Base-by-base conservation (phyloP, 1,284 basidiomycete species). In the Irpex rosettiformis region DNA sequence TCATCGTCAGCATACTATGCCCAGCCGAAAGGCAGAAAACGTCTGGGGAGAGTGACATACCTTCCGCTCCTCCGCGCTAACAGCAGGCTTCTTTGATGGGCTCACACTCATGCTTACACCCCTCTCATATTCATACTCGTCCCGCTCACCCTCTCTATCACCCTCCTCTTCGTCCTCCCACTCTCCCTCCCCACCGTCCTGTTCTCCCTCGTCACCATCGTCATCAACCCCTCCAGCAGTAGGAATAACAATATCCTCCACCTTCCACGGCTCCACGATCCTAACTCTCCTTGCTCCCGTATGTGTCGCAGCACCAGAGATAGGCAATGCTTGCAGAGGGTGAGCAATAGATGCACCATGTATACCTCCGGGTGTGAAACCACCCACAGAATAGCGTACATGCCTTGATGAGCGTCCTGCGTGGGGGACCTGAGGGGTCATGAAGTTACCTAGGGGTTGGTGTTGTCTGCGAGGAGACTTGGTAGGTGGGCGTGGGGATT, bases 31-130 rank as follows among this genome's bases (percentile, higher is more conserved):
- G 24, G 48, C 40, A 30, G 22, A 51, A 40, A 61, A 25, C 57
- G 33, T 6, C 2, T 1, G 13, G 33, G 4, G 22, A 33, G 16
- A 22, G 45, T 30, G 16, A 56, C 69, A 33, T 48, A 81, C 81
- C 72, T 78, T 78, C 21, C 78, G 73, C 64, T 86, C 84, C 61
- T 79, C 82, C 22, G 79, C 81, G 13, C 70, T 77, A 3, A 82
- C 59, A 16, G 68, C 69, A 43, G 62, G 67, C 47, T 68, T 65
- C 54, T 62, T 64, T n/a, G 61, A 53, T 5, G 63, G 61, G 27
- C 65, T 63, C 21, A 51, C 57, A 25, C 47, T 25, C 13, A 16
- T 42, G 30, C 48, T 54, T 55, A 37, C 56, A 37, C 25, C 25
- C 52, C 52, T 24, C 42, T 30, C 48, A 54, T 55, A 42, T 55